A percentile compares a stretch with the other conserved stretches of the same genome.
Evolutionary conservation across 257 asterid genomes (phyloP).

Genomic region (Phtheirospermum japonicum): DNA sequence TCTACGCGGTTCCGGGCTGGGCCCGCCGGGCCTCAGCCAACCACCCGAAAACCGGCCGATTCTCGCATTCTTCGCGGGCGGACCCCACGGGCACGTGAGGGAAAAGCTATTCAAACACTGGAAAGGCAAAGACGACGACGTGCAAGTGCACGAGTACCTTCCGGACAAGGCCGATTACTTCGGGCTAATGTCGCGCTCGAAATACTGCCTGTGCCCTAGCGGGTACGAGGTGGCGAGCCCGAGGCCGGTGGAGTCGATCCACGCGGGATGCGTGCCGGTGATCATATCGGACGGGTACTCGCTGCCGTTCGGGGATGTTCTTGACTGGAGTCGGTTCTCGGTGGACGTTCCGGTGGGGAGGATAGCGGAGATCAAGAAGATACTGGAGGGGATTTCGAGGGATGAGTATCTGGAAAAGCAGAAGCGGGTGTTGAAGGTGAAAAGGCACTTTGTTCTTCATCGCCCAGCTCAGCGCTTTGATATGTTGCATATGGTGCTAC

Average conservation of each 20-base stretch:
- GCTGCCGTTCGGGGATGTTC: constrained; percentile 56
- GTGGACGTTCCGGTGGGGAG: constrained; percentile 32
- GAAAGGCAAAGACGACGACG: constrained; percentile 38
- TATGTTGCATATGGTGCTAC: constrained; percentile 20
- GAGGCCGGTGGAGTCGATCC: constrained; percentile 43
- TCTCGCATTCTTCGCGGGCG: constrained; percentile 65
- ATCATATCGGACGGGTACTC: constrained; percentile 39
- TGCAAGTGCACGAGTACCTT: constrained; percentile 50
- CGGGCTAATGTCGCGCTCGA: constrained; percentile 35
- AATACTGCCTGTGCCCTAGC: constrained; percentile 56
- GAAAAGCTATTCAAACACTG: constrained; percentile 36
- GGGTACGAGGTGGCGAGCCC: constrained; percentile 77
- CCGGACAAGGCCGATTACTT: constrained; percentile 37
- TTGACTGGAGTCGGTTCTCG: constrained; percentile 52
- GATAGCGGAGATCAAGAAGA: constrained; percentile 41
- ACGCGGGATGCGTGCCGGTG: constrained; percentile 52
- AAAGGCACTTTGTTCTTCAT: constrained; percentile 49
- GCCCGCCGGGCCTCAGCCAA: constrained; percentile 31
- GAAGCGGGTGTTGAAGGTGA: constrained; percentile 30
- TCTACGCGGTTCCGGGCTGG: not conserved
- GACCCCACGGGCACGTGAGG: constrained; percentile 55
- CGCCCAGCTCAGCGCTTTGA: constrained; percentile 42
- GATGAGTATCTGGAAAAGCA: constrained; percentile 39
- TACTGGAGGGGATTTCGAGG: constrained; percentile 36
- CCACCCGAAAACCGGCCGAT: constrained; percentile 27